Evolutionary conservation across 768 basidiomycete genomes (phyloP).

Genomic region (Collybia sp.): DNA sequence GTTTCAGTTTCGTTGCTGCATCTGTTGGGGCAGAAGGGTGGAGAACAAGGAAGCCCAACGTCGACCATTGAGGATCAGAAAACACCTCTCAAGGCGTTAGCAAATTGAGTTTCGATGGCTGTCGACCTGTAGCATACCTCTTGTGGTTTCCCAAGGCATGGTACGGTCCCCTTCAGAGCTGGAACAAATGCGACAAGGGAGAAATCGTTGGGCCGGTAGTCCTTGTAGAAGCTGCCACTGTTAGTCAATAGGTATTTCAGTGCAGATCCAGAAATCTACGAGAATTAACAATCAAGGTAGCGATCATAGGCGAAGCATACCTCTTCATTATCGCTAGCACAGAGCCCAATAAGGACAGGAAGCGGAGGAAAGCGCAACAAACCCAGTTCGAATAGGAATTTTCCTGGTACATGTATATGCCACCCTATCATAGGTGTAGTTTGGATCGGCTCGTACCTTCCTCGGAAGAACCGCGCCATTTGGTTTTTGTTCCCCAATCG

Average conservation of each 20-base stretch:
- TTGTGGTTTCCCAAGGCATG: conserved; percentile 53
- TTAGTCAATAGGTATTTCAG: conserved; percentile 84
- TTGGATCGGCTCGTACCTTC: conserved; percentile 55
- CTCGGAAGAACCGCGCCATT: conserved; percentile 80
- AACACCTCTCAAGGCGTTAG: conserved; percentile 50
- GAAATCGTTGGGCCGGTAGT: conserved; percentile 54
- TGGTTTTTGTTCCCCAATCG: conserved; percentile 77
- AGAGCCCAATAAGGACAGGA: conserved; percentile 60
- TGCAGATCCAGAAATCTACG: conserved; percentile 48
- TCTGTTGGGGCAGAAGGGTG: conserved; percentile 48
- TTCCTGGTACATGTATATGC: conserved; percentile 45
- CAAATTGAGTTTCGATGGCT: not conserved
- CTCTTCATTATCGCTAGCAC: conserved; percentile 46
- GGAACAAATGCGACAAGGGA: conserved; percentile 74
- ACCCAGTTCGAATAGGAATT: conserved; percentile 71
- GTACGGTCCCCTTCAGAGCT: conserved; percentile 48
- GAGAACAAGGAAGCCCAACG: conserved; percentile 73
- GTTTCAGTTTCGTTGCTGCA: conserved; percentile 56
- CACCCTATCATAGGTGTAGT: not conserved
- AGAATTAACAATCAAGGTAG: not conserved
- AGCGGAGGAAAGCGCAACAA: conserved; percentile 67
- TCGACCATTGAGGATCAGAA: conserved; percentile 58
- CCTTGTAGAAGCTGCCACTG: conserved; percentile 49
- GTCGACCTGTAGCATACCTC: conserved; percentile 41
- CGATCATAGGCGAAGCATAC: conserved; percentile 14